A percentile compares a stretch with the other conserved stretches of the same genome.
Conservation (phyloP, 2,329 filamentous ascomycete genomes). For the Trichoderma endophyticum region DNA sequence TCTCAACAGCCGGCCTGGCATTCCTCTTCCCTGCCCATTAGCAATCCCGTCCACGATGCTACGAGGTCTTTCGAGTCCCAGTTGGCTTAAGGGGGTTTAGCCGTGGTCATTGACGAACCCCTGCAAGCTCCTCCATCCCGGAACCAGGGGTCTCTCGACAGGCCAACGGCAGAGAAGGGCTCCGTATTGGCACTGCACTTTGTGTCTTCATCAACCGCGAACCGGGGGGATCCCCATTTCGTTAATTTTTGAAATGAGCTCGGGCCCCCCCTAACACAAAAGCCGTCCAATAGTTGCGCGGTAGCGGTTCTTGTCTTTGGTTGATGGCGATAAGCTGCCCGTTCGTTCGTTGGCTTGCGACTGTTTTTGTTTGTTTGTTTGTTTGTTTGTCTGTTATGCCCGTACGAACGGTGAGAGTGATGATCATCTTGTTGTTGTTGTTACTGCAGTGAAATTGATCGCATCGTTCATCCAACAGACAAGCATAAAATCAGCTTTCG, state of each 20-base stretch:
- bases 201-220: neutral
- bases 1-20: neutral
- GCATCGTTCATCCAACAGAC: neutral
- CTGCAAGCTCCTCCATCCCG: conserved; percentile 2
- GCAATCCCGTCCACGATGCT: neutral
- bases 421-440: neutral
- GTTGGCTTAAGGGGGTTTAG: conserved; percentile 11
- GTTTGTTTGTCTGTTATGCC: neutral
- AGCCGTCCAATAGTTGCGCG: neutral
- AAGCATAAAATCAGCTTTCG: neutral
- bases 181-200: neutral
- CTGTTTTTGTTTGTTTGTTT: neutral
- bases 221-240: conserved; percentile 8
- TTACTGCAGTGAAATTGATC: neutral
- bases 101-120: neutral
- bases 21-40: neutral
- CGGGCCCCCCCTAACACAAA: neutral
- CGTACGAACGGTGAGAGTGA: neutral
- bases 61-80: neutral
- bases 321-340: neutral
- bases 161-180: neutral
- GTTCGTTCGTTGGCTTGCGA: neutral
- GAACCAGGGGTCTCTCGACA: conserved; percentile 1
- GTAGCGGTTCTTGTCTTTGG: neutral
- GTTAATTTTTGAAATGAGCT: conserved; percentile 14